Percentiles rank a stretch among this genome's conserved stretches.
Conservation (phyloP, 495 filamentous ascomycete genomes). For the Podospora pseudopauciseta region DNA sequence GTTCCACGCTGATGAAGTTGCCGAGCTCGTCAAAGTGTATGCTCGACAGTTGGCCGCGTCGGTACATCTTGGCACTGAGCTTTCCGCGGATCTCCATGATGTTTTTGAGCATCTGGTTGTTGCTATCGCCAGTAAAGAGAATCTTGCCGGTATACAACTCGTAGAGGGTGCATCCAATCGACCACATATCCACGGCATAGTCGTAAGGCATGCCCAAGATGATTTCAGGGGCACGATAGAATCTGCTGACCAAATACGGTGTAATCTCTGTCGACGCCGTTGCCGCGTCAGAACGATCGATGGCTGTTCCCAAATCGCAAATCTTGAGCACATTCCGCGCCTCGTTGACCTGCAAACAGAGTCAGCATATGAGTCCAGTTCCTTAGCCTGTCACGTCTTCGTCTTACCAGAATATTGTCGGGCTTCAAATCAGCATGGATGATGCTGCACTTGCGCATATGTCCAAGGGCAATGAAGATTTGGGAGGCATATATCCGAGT, state of each 20-base stretch:
- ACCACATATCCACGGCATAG: constrained; percentile 95
- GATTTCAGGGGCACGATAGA: constrained; percentile 95
- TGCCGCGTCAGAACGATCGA: constrained; percentile 70
- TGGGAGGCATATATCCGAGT: constrained; percentile 88
- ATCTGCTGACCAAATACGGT: constrained; percentile 90
- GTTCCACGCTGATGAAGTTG: constrained; percentile 82
- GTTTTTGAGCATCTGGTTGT: constrained; percentile 94
- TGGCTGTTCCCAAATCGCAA: constrained; percentile 92
- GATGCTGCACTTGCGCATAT: constrained; percentile 86
- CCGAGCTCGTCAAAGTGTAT: constrained; percentile 84
- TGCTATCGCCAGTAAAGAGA: constrained; percentile 88
- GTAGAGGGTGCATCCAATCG: constrained; percentile 93
- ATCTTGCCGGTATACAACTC: constrained; percentile 98
- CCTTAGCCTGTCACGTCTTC: neutral
- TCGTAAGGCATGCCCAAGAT: constrained; percentile 94
- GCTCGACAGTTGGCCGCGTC: constrained; percentile 65
- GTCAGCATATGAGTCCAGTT: neutral
- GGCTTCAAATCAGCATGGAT: constrained; percentile 95
- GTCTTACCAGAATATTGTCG: constrained; percentile 79
- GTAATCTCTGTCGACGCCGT: constrained; percentile 74
- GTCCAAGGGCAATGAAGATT: constrained; percentile 82
- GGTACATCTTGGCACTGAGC: constrained; percentile 80
- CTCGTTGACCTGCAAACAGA: constrained; percentile 62
- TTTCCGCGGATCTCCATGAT: constrained; percentile 97
- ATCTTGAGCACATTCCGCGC: constrained; percentile 82